These are phyloP conservation scores for Laburnicola sp. DNA, from an alignment of 2,329 filamentous ascomycete species.

Conservation along the genomic window DNA sequence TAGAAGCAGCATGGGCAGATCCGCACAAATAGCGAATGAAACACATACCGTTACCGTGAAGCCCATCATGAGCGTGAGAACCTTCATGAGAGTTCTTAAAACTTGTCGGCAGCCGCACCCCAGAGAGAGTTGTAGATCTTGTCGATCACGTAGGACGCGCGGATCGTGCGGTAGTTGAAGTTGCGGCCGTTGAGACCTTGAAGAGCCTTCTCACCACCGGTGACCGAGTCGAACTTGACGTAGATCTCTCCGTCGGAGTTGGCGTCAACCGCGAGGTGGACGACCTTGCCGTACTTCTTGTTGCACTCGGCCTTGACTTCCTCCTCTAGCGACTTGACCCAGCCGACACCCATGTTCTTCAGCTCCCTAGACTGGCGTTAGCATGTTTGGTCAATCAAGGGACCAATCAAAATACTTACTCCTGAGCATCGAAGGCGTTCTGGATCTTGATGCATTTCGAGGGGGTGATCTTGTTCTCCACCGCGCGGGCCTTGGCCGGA, in stretches of 20 bases:
- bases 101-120: conserved; percentile 31
- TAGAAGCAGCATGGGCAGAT: conserved; percentile 3
- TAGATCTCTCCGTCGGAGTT: conserved; percentile 97
- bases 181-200: conserved; percentile 96
- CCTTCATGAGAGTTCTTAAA: conserved; percentile 16
- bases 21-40: conserved; percentile 6
- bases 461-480: conserved; percentile 77
- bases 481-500: conserved; percentile 72
- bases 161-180: conserved; percentile 91
- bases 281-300: conserved; percentile 93
- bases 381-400: conserved; percentile 1
- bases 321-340: conserved; percentile 92
- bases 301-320: conserved; percentile 93
- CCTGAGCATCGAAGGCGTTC: conserved; percentile 90
- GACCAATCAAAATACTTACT: conserved; percentile 64
- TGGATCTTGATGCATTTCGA: conserved; percentile 92
- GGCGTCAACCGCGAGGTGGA: conserved; percentile 93
- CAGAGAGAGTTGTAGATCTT: conserved; percentile 96
- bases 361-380: conserved; percentile 33
- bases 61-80: neutral
- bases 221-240: conserved; percentile 95
- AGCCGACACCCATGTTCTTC: conserved; percentile 48
- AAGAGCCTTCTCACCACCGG: conserved; percentile 95
- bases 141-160: conserved; percentile 93
- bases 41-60: conserved; percentile 10